A percentile compares a stretch with the other conserved stretches of the same genome.
Evolutionary conservation across 2,329 filamentous ascomycete species (phyloP).

Genomic region (Pseudogymnoascus destructans): DNA sequence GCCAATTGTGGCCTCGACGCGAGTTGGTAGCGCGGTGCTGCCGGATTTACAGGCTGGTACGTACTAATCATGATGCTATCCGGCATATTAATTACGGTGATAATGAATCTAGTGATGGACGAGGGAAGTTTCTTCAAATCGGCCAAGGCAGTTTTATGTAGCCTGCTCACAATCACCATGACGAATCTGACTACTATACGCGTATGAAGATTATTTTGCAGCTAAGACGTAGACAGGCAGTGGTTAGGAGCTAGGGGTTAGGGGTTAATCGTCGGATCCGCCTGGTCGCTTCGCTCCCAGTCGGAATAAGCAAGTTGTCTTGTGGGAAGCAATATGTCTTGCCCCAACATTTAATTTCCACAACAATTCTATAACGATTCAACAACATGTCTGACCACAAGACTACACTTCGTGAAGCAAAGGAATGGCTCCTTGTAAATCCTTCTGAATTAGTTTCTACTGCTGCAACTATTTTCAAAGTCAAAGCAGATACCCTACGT

Average conservation of each 20-base stretch:
- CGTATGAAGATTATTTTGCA: neutral
- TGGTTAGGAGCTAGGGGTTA: neutral
- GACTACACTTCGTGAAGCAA: too few relatives aligned
- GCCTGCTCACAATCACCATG: neutral
- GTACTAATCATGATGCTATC: conserved; percentile 19
- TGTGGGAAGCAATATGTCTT: too few relatives aligned
- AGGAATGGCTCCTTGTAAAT: too few relatives aligned
- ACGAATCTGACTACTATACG: neutral
- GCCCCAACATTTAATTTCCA: too few relatives aligned
- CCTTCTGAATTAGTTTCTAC: too few relatives aligned
- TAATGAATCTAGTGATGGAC: neutral
- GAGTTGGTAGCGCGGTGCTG: conserved; percentile 23
- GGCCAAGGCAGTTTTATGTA: neutral
- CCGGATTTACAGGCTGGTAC: conserved; percentile 15
- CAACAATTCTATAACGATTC: too few relatives aligned
- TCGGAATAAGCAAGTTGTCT: too few relatives aligned
- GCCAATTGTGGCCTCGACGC: conserved; percentile 28
- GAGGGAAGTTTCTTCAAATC: neutral
- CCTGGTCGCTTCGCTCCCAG: too few relatives aligned
- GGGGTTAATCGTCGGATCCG: too few relatives aligned
- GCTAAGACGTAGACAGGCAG: neutral
- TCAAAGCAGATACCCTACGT: too few relatives aligned
- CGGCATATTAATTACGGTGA: neutral
- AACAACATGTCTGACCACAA: too few relatives aligned
- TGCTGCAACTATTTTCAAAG: too few relatives aligned